Base-by-base conservation (phyloP, 2,329 filamentous ascomycete species). In the Gaeumannomyces tritici region DNA sequence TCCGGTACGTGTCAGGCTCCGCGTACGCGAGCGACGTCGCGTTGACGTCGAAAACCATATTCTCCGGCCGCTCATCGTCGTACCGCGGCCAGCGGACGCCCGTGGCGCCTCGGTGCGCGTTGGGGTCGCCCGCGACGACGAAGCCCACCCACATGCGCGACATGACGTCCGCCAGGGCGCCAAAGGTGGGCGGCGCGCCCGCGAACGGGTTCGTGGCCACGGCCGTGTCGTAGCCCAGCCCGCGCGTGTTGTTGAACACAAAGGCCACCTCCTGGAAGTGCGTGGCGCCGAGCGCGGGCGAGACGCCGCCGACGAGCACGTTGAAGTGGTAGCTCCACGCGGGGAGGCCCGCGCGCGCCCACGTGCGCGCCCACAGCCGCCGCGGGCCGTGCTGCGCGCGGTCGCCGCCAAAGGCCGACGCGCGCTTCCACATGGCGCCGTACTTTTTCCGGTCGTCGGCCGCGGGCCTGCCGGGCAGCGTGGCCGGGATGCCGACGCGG, bases 371-470 rank as follows among this genome's bases (percentile, higher is more conserved):
- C 3, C 81, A 77, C 29, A 79, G 74, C 3, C 85, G 78, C 4
- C 84, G 77, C 28, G 80, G 79, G 4, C 79, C 80, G 63, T 84
- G 82, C 73, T 87, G 82, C 60, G 74, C 69, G 8, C 75, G 73
- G 71, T 88, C 85, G 35, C 85, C 85, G 8, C 72, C 71, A 65
- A 76, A 83, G 2, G 84, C 82, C 3, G 79, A 77, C 15, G 74
- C 77, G 62, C 85, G 81, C 63, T 84, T 82, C 72, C 77, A 86
- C 68, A 83, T 75, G 2, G 70, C 66, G 7, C 82, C 81, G 55
- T 72, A 75, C 1, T 65, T 51, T 29, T 9, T 31, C 29, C 29
- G 4, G 29, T n/a, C 59, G 8, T 61, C 51, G 31, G 55, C 64
- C 12, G 68, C 67, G n/a, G 66, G 68, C 11, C 4, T 9, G 29